Conservation (phyloP, 352 stramenopile species). For the Globisporangium recalcitrans region DNA sequence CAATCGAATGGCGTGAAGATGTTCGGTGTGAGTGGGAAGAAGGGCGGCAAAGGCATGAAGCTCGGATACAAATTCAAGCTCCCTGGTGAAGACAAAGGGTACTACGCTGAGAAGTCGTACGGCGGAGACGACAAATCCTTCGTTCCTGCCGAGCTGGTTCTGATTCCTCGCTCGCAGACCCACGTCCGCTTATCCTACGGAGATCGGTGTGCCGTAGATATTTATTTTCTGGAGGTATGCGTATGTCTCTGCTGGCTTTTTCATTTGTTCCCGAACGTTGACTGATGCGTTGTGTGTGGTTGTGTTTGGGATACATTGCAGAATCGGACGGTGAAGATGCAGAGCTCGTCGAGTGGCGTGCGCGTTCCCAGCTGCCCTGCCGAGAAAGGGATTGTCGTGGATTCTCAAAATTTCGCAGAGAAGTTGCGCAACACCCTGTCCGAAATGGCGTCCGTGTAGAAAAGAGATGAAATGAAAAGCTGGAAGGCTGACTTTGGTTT, state of each 20-base stretch:
- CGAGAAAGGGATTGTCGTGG: slow-evolving; percentile 64
- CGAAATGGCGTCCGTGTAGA: slow-evolving; percentile 80
- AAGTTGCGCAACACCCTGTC: slow-evolving; percentile 78
- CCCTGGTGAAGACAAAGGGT: slow-evolving; percentile 77
- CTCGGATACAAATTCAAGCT: slow-evolving; percentile 86
- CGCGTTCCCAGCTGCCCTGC: slow-evolving; percentile 70
- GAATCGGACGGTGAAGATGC: slow-evolving; percentile 83
- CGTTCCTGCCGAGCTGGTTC: slow-evolving; percentile 71
- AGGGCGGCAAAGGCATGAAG: slow-evolving; percentile 83
- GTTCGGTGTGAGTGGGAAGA: slow-evolving; percentile 58
- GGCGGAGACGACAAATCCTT: slow-evolving; percentile 84
- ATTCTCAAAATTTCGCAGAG: slow-evolving; percentile 78
- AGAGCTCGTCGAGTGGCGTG: slow-evolving; percentile 71
- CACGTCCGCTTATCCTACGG: slow-evolving; percentile 81
- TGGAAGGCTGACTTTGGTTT: background rate
- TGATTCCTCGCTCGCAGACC: slow-evolving; percentile 83
- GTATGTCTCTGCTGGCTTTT: background rate
- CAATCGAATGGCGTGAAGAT: slow-evolving; percentile 33
- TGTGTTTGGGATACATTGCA: slow-evolving; percentile 15
- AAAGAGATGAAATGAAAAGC: background rate
- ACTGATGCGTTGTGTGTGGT: background rate
- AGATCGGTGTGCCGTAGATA: slow-evolving; percentile 84
- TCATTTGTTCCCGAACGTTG: background rate
- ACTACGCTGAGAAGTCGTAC: slow-evolving; percentile 83
- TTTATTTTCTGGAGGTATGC: slow-evolving; percentile 86